A percentile compares a stretch with the other conserved stretches of the same genome.
Conservation (phyloP, 768 basidiomycete species). For the Pleurotus platypus region DNA sequence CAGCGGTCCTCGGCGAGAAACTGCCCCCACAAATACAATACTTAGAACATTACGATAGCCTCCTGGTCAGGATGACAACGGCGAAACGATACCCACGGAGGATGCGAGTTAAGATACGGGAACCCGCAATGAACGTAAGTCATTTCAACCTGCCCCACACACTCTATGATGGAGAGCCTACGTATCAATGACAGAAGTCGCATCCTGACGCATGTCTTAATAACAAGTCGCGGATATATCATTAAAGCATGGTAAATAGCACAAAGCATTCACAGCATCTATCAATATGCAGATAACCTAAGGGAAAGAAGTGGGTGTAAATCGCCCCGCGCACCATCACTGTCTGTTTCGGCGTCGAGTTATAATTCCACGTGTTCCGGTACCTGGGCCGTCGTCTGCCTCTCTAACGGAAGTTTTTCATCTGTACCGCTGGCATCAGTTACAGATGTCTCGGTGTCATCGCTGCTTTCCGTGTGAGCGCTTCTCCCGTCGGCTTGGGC, state of each 20-base stretch:
- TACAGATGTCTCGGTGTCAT: not conserved
- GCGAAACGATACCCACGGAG: too few species aligned
- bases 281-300: not conserved
- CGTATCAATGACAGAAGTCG: too few species aligned
- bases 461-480: not conserved
- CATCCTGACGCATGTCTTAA: not conserved
- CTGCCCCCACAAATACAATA: not conserved
- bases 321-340: not conserved
- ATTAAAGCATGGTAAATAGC: not conserved
- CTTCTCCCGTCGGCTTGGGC: constrained; percentile 7
- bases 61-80: not conserved
- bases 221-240: constrained; percentile 1
- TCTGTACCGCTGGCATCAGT: not conserved
- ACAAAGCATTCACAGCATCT: not conserved
- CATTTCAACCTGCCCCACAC: too few species aligned
- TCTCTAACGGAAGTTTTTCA: not conserved
- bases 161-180: too few species aligned
- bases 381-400: constrained; percentile 1
- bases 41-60: not conserved
- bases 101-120: too few species aligned
- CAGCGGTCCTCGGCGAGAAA: not conserved
- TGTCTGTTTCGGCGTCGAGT: not conserved
- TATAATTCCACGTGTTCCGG: constrained; percentile 6
- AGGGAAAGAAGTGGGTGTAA: not conserved
- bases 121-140: too few species aligned